A percentile compares a stretch with the other conserved stretches of the same genome.
These are phyloP conservation scores for Alternaria brassicae DNA, from an alignment of 2,329 filamentous ascomycete species.

Conservation along the genomic window DNA sequence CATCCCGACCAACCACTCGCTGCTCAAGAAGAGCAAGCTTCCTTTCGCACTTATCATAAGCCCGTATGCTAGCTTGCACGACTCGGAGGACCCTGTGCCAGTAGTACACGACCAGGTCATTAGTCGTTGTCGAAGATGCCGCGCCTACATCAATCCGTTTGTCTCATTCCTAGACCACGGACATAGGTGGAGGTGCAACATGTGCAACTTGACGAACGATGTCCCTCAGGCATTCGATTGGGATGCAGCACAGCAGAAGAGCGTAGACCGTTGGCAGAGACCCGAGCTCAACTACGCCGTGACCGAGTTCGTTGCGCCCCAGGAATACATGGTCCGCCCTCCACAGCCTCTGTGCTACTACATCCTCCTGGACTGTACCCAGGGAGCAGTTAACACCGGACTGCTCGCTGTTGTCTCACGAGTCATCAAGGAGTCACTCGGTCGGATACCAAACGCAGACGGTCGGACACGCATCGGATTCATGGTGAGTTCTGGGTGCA, in stretches of 20 bases:
- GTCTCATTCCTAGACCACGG: constrained; percentile 94
- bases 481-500: constrained; percentile 59
- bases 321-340: constrained; percentile 99
- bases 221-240: constrained; percentile 99
- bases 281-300: constrained; percentile 95
- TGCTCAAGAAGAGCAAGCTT: constrained; percentile 93
- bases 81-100: constrained; percentile 88
- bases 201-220: constrained; percentile 99
- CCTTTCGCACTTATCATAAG: constrained; percentile 96
- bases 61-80: constrained; percentile 90
- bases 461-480: constrained; percentile 91
- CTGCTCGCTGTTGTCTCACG: constrained; percentile 90
- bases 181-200: constrained; percentile 98
- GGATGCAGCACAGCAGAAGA: constrained; percentile 91
- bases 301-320: constrained; percentile 95
- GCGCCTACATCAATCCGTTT: constrained; percentile 95
- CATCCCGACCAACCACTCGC: constrained; percentile 86
- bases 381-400: constrained; percentile 77
- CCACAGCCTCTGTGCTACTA: constrained; percentile 72
- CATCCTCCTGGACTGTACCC: constrained; percentile 36
- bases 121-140: constrained; percentile 91
- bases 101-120: constrained; percentile 97
- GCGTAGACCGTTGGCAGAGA: constrained; percentile 88
- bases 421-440: constrained; percentile 92
- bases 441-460: constrained; percentile 97